These are phyloP conservation scores for Fereydounia khargensis DNA, from an alignment of 1,284 basidiomycete species.

Conservation along the genomic window DNA sequence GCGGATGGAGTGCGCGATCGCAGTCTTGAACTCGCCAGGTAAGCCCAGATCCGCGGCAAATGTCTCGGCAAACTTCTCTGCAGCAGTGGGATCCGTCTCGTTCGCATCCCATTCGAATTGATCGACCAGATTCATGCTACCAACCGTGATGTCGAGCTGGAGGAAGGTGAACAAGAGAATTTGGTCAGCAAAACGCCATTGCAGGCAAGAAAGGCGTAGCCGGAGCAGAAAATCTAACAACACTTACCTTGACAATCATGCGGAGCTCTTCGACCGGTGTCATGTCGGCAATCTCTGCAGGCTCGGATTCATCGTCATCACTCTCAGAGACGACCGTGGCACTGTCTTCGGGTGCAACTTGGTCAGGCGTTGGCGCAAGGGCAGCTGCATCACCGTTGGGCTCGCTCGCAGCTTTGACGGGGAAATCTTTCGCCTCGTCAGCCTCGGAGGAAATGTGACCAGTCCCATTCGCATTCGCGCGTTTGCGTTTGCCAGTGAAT, in stretches of 20 bases:
- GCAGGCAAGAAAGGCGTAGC: not conserved
- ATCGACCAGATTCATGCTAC: conserved; percentile 88
- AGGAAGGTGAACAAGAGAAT: not conserved
- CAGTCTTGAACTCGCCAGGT: conserved; percentile 81
- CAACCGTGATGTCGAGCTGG: conserved; percentile 91
- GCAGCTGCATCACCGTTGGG: conserved; percentile 63
- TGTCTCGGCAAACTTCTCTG: conserved; percentile 87
- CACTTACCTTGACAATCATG: conserved; percentile 78
- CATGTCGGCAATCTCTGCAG: conserved; percentile 19
- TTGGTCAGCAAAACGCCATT: not conserved
- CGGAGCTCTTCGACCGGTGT: conserved; percentile 67
- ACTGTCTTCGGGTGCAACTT: too few species aligned
- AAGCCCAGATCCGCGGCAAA: conserved; percentile 87
- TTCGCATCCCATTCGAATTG: conserved; percentile 98
- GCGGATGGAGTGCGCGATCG: conserved; percentile 90
- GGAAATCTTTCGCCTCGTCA: not conserved
- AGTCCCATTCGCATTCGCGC: conserved; percentile 45
- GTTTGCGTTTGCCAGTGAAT: conserved; percentile 8
- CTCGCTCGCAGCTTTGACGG: conserved; percentile 53
- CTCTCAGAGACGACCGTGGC: conserved; percentile 60
- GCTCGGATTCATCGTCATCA: conserved; percentile 60
- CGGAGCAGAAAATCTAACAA: too few species aligned
- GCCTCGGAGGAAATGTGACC: not conserved
- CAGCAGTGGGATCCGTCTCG: conserved; percentile 69
- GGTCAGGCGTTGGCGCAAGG: conserved; percentile 59